These are phyloP conservation scores for Colletotrichum sansevieriae DNA, from an alignment of 2,329 filamentous ascomycete species.

Conservation along the genomic window DNA sequence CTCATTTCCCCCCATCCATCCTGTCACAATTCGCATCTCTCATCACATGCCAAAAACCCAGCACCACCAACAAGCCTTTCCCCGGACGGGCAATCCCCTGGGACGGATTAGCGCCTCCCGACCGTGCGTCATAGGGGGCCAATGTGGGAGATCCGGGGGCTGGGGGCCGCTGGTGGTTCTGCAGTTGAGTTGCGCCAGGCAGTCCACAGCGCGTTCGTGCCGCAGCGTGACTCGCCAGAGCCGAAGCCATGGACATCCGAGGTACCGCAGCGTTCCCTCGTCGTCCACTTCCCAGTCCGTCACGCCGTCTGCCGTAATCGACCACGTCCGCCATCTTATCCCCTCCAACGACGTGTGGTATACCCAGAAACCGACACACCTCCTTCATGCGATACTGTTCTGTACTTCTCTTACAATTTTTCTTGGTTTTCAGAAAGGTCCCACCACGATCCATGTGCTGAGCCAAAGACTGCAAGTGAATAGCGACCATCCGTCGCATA, in stretches of 20 bases:
- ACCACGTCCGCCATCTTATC: conserved; percentile 12
- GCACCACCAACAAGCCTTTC: neutral
- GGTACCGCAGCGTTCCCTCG: conserved; percentile 18
- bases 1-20: neutral
- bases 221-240: conserved; percentile 35
- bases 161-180: neutral
- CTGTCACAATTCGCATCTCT: conserved; percentile 29
- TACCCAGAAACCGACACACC: neutral
- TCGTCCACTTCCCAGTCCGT: neutral
- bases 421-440: neutral
- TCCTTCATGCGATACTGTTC: conserved; percentile 7
- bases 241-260: conserved; percentile 39
- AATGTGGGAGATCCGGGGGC: conserved; percentile 38
- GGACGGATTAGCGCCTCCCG: conserved; percentile 28
- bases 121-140: conserved; percentile 37
- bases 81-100: conserved; percentile 33
- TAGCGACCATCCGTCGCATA: conserved; percentile 26
- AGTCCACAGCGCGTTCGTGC: conserved; percentile 24
- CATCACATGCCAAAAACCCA: conserved; percentile 39
- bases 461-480: conserved; percentile 18
- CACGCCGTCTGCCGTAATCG: conserved; percentile 19
- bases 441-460: conserved; percentile 24
- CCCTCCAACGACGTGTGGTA: neutral
- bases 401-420: neutral
- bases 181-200: neutral